Evolutionary conservation across 805 yeast genomes (phyloP).

Genomic region (Lachancea quebecensis): DNA sequence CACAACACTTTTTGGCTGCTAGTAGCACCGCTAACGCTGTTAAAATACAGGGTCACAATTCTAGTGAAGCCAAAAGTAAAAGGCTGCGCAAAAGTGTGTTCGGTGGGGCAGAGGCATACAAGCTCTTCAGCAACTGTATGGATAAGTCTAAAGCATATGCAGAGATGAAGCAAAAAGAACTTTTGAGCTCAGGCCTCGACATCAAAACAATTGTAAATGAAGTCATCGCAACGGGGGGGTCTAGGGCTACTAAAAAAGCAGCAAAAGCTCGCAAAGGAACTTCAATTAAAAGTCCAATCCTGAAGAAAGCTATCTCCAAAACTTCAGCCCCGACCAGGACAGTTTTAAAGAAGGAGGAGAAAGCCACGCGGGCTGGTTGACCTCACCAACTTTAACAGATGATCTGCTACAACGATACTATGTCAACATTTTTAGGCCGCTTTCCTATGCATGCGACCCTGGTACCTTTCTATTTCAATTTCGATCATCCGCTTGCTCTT

Average conservation of each 20-base stretch:
- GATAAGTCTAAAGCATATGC: slow-evolving; percentile 8
- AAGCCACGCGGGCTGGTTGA: neutral
- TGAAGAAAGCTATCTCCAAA: neutral
- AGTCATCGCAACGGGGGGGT: slow-evolving; percentile 6
- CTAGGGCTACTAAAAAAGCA: neutral
- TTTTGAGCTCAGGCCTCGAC: slow-evolving; percentile 7
- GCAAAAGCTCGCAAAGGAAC: neutral
- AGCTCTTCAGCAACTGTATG: slow-evolving; percentile 14
- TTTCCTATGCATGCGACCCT: too few relatives aligned
- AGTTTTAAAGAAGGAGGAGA: neutral
- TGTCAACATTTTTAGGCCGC: too few relatives aligned
- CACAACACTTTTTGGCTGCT: slow-evolving; percentile 1
- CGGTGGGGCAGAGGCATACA: slow-evolving; percentile 14
- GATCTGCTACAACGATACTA: too few relatives aligned
- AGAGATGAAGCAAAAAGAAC: slow-evolving; percentile 6
- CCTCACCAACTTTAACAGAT: too few relatives aligned
- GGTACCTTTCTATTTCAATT: too few relatives aligned
- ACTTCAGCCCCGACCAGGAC: neutral
- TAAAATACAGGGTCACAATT: neutral
- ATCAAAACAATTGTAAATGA: slow-evolving; percentile 14
- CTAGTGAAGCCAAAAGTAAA: slow-evolving; percentile 1
- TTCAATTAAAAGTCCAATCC: neutral
- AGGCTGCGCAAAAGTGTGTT: slow-evolving; percentile 1
- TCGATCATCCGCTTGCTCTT: too few relatives aligned
- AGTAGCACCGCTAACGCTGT: neutral